phyloP scores from a whole-genome alignment of 345 rosid species.

The Eutrema japonicum region DNA sequence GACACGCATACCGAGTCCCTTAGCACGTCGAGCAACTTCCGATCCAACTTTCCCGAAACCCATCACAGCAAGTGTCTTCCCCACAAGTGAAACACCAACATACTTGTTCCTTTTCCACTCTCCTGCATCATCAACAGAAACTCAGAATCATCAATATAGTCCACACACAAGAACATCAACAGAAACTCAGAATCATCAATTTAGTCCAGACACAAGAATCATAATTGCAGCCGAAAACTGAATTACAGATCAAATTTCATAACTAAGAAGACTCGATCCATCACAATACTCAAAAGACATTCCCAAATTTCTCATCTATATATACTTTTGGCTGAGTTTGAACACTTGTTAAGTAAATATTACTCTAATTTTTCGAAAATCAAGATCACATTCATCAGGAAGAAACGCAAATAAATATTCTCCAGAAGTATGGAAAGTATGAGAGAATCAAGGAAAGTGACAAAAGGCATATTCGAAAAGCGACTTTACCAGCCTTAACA shows the following conservation, averaged over 20 bases:
- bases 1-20: constrained; percentile 91
- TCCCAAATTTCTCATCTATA: neutral
- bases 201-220: constrained; percentile 9
- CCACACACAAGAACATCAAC: constrained; percentile 7
- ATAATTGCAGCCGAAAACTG: neutral
- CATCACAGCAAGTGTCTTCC: constrained; percentile 72
- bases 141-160: neutral
- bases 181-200: neutral
- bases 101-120: constrained; percentile 79
- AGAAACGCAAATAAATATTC: neutral
- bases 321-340: neutral
- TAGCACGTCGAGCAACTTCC: constrained; percentile 80
- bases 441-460: neutral
- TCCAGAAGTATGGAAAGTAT: neutral
- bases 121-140: constrained; percentile 45
- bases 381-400: too few relatives aligned
- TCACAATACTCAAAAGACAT: too few relatives aligned
- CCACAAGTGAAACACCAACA: constrained; percentile 83
- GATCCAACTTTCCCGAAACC: constrained; percentile 92
- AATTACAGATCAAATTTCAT: neutral
- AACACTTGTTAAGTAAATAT: neutral
- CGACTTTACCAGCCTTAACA: constrained; percentile 70
- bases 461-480: neutral
- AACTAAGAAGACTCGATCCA: too few relatives aligned
- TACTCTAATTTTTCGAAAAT: too few relatives aligned